These are phyloP conservation scores for Heterobasidion irregulare DNA, from an alignment of 1,284 basidiomycete genomes.

Conservation along the genomic window DNA sequence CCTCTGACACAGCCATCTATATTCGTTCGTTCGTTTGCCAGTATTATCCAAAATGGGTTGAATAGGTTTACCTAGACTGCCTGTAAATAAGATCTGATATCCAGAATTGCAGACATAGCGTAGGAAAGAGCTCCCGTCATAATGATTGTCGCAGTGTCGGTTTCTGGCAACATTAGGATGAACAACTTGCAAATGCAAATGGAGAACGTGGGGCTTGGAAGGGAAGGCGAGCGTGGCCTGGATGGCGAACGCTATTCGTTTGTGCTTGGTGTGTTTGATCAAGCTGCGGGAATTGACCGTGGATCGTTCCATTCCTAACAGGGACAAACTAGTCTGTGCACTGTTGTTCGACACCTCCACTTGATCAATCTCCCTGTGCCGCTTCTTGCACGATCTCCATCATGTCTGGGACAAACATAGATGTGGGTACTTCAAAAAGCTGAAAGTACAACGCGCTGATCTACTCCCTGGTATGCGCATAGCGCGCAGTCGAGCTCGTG, in stretches of 20 bases:
- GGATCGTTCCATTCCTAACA: background rate
- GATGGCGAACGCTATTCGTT: conserved; percentile 67
- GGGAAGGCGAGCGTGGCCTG: conserved; percentile 66
- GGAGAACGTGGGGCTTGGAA: too few species aligned
- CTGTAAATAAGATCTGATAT: too few species aligned
- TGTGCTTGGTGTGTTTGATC: background rate
- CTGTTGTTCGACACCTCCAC: background rate
- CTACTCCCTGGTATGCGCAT: background rate
- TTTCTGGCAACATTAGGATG: too few species aligned
- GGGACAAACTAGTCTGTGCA: background rate
- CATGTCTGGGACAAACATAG: conserved; percentile 25
- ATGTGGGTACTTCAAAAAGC: conserved; percentile 19
- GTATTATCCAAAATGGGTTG: too few species aligned
- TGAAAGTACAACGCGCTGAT: background rate
- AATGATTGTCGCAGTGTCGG: too few species aligned
- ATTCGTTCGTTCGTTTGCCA: too few species aligned
- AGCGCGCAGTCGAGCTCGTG: conserved; percentile 95
- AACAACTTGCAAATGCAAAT: too few species aligned
- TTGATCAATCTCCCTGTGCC: background rate
- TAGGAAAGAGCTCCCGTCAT: too few species aligned
- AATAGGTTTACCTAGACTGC: too few species aligned
- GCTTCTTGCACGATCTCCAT: background rate
- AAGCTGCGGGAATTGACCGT: background rate
- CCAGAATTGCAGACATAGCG: too few species aligned
- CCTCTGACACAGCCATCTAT: too few species aligned